These are phyloP conservation scores for Exophiala calicioides DNA, from an alignment of 2,329 filamentous ascomycete genomes.

Conservation along the genomic window DNA sequence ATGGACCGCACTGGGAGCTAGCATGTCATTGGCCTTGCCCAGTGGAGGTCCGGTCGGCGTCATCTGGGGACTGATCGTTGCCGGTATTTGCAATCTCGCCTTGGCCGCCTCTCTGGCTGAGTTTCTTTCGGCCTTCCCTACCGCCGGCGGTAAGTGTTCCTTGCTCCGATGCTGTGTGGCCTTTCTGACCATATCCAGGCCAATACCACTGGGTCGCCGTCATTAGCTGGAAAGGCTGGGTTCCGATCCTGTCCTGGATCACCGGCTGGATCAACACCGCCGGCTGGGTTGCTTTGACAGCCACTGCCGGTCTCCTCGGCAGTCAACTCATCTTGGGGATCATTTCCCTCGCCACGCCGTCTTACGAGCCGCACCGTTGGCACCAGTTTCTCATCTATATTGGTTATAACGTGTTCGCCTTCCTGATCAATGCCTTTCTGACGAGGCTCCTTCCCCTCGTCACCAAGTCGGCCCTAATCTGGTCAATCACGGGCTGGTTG, in stretches of 20 bases:
- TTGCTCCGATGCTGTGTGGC: too few relatives aligned
- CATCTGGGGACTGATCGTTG: slow-evolving; percentile 67
- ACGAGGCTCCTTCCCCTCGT: slow-evolving; percentile 63
- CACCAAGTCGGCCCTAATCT: slow-evolving; percentile 69
- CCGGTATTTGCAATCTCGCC: slow-evolving; percentile 69
- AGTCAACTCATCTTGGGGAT: slow-evolving; percentile 67
- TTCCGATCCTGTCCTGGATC: slow-evolving; percentile 63
- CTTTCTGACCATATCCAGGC: too few relatives aligned
- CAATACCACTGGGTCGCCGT: slow-evolving; percentile 73
- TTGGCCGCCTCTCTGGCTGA: slow-evolving; percentile 70
- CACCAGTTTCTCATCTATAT: slow-evolving; percentile 75
- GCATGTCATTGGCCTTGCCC: slow-evolving; percentile 63
- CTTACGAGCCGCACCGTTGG: slow-evolving; percentile 62
- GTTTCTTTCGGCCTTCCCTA: slow-evolving; percentile 67
- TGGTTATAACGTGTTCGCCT: slow-evolving; percentile 61
- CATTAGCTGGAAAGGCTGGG: slow-evolving; percentile 61
- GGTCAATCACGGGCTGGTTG: slow-evolving; percentile 68
- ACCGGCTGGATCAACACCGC: slow-evolving; percentile 58
- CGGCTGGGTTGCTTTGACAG: slow-evolving; percentile 57
- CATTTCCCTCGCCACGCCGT: slow-evolving; percentile 61
- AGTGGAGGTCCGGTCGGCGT: slow-evolving; percentile 71
- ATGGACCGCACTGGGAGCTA: slow-evolving; percentile 63
- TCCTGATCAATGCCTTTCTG: slow-evolving; percentile 66
- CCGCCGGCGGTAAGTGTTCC: too few relatives aligned
- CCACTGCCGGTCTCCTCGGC: slow-evolving; percentile 67